Evolutionary conservation across 2,329 filamentous ascomycete genomes (phyloP), one percentile per base, ranked within the genome.

Genomic region (Claviceps sp.): DNA sequence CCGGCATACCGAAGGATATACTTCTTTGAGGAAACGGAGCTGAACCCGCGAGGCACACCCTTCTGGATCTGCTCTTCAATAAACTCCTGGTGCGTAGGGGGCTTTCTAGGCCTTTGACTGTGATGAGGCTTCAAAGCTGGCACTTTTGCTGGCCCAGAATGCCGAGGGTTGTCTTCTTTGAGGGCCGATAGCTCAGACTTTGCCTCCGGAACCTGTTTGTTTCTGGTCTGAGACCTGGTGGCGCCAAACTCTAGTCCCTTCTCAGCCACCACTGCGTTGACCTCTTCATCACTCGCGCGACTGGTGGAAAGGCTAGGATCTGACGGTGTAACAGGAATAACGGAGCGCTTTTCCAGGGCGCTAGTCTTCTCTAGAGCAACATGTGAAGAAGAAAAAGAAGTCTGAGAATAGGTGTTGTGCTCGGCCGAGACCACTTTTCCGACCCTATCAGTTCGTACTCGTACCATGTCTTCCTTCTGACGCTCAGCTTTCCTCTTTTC

Each of bases 1-100:
- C 5, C 26, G 14, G 60, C 73, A 63, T 72, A 82, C 81, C 81
- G 72, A 37, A 85, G 72, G 55, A 84, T 80, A 57, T 85, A 85
- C n/a, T 70, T 67, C 48, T 61, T 64, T 51, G 67, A 68, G 9
- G 59, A 59, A 24, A 84, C 67, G 26, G 60, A 59, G 7, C 70
- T 66, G 56, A 77, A 81, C 6, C 81, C 79, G 1, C 70, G 68
- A 3, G 74, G 75, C 1, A 82, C 59, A 2, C 62, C 61, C 37
- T 75, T 69, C 51, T 68, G 55, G 13, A 43, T 22, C 1, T 7
- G 18, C 20, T 13, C 18, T 22, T 43, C 18, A 13, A 43, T 6
- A 43, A 13, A 43, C 4, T 43, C 41, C 9, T 43, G 9, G 13
- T 43, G 18, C 11, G 18, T 13, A 22, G 16, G 8, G 13, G 18